These are phyloP conservation scores for Russula ochroleuca DNA, from an alignment of 768 basidiomycete genomes.

Conservation along the genomic window DNA sequence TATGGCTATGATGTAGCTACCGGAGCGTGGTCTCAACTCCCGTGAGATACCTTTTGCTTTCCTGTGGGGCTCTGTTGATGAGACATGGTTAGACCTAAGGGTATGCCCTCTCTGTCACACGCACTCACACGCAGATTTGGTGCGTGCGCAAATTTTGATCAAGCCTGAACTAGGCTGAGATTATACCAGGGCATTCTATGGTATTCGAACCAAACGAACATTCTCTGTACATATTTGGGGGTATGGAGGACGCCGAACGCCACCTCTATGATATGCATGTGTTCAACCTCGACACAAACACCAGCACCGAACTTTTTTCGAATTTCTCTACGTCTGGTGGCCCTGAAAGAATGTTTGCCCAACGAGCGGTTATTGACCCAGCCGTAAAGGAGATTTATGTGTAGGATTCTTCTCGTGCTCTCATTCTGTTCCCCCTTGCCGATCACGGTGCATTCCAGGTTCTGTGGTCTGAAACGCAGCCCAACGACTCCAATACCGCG, in stretches of 20 bases:
- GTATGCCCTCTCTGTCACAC: slow-evolving; percentile 34
- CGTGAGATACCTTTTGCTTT: slow-evolving; percentile 45
- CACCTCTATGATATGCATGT: slow-evolving; percentile 75
- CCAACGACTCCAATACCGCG: slow-evolving; percentile 40
- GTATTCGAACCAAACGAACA: slow-evolving; percentile 58
- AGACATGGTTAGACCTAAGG: slow-evolving; percentile 25
- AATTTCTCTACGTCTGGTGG: slow-evolving; percentile 61
- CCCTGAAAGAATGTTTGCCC: slow-evolving; percentile 68
- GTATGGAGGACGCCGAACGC: slow-evolving; percentile 56
- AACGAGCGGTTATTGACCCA: slow-evolving; percentile 66
- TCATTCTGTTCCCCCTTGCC: neutral
- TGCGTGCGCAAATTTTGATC: slow-evolving; percentile 30
- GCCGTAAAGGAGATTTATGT: slow-evolving; percentile 64
- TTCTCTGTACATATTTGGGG: slow-evolving; percentile 68
- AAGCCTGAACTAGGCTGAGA: neutral
- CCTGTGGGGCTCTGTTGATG: neutral
- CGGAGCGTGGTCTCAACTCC: slow-evolving; percentile 63
- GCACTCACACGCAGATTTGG: slow-evolving; percentile 60
- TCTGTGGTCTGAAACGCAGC: slow-evolving; percentile 55
- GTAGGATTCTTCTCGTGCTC: slow-evolving; percentile 40
- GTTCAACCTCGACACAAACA: slow-evolving; percentile 57
- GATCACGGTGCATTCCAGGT: slow-evolving; percentile 37
- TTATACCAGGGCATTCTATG: slow-evolving; percentile 68
- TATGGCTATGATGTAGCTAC: slow-evolving; percentile 66
- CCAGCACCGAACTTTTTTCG: slow-evolving; percentile 55